Conservation (phyloP, 2,329 filamentous ascomycete genomes). For the Thermothelomyces thermophilus region DNA sequence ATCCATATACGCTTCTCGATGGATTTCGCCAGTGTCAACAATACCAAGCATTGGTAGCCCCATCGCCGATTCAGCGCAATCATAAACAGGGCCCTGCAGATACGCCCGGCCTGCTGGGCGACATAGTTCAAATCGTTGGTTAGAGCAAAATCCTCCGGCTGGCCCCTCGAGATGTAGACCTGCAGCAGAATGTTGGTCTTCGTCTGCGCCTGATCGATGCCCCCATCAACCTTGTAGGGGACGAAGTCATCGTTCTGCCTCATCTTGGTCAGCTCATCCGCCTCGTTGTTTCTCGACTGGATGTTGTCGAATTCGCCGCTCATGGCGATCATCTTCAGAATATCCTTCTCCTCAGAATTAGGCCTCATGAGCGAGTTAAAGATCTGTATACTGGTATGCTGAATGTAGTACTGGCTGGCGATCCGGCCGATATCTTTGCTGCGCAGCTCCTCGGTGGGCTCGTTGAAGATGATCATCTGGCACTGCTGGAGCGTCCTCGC, state of each 20-base stretch:
- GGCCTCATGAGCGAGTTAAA: constrained; percentile 95
- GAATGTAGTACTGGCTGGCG: constrained; percentile 93
- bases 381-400: constrained; percentile 87
- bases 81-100: constrained; percentile 94
- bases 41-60: constrained; percentile 89
- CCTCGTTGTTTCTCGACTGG: constrained; percentile 83
- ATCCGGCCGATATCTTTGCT: constrained; percentile 95
- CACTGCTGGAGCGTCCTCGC: constrained; percentile 81
- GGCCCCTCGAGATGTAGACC: constrained; percentile 82
- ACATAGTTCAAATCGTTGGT: constrained; percentile 91
- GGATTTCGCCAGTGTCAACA: constrained; percentile 89
- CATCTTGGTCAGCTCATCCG: constrained; percentile 74
- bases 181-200: constrained; percentile 97
- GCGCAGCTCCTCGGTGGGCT: constrained; percentile 82
- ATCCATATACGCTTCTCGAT: constrained; percentile 96
- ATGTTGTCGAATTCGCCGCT: constrained; percentile 98
- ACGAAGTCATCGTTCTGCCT: constrained; percentile 63
- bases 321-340: constrained; percentile 94
- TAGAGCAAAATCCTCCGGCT: constrained; percentile 88
- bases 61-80: constrained; percentile 90
- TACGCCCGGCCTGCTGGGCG: constrained; percentile 89
- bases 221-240: constrained; percentile 73
- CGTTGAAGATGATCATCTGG: constrained; percentile 99
- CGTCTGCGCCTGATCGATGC: constrained; percentile 64
- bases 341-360: constrained; percentile 79